Percentiles rank a stretch among this genome's conserved stretches.
These are phyloP conservation scores for Camellia sinensis DNA, from an alignment of 148 eudicot species.

Conservation along the genomic window DNA sequence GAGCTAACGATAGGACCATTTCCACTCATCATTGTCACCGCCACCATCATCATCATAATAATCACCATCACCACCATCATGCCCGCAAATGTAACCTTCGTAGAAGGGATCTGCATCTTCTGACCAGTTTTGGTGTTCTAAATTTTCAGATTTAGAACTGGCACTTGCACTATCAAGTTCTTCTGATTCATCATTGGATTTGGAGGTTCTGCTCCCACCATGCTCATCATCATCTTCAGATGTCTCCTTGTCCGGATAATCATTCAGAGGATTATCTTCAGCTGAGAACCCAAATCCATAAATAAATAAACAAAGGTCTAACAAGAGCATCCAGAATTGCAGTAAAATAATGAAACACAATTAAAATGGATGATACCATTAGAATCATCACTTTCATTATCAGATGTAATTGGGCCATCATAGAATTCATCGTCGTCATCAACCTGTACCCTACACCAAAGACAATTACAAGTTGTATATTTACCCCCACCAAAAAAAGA, in stretches of 20 bases:
- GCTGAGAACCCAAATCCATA: constrained; percentile 37
- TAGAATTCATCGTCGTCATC: constrained; percentile 71
- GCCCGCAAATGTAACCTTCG: constrained; percentile 32
- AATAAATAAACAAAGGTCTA: not conserved
- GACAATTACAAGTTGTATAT: not conserved
- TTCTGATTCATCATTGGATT: constrained; percentile 45
- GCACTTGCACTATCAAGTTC: constrained; percentile 35
- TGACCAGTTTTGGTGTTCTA: constrained; percentile 16
- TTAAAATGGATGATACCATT: constrained; percentile 52
- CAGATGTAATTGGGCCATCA: constrained; percentile 73
- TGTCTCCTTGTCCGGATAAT: constrained; percentile 71
- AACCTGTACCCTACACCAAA: constrained; percentile 62
- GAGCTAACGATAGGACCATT: constrained; percentile 12
- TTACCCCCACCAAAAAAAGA: not conserved
- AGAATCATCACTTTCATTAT: constrained; percentile 78
- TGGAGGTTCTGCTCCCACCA: constrained; percentile 31
- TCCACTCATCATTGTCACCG: constrained; percentile 16
- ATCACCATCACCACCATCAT: not conserved
- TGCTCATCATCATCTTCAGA: constrained; percentile 53
- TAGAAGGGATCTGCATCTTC: constrained; percentile 26
- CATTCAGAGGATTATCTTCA: constrained; percentile 73
- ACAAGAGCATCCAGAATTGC: not conserved
- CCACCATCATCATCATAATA: constrained; percentile 10
- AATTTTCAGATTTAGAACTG: constrained; percentile 22
- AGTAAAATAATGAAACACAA: not conserved